phyloP scores from a whole-genome alignment of 164 flowering plant genomes.

The Echeveria elegans region DNA sequence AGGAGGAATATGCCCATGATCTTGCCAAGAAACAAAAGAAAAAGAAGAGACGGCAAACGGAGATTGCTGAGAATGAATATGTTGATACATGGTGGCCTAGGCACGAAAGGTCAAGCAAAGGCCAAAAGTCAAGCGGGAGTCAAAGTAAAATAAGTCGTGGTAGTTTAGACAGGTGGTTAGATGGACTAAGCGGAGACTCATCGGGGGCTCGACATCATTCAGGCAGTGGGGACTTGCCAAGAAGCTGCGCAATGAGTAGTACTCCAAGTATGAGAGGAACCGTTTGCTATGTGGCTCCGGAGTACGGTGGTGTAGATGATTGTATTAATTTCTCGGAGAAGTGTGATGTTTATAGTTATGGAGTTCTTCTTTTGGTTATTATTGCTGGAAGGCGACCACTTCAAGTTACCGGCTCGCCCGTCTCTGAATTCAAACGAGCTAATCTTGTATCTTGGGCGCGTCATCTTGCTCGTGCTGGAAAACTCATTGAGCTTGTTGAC shows the following conservation, averaged over 20 bases:
- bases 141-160: constrained; percentile 39
- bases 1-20: constrained; percentile 86
- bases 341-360: constrained; percentile 90
- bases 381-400: constrained; percentile 87
- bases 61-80: constrained; percentile 17
- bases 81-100: constrained; percentile 62
- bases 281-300: constrained; percentile 94
- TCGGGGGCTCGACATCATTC: constrained; percentile 42
- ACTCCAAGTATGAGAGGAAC: constrained; percentile 99
- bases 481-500: constrained; percentile 77
- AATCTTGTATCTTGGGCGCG: constrained; percentile 92
- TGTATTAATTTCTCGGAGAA: constrained; percentile 64
- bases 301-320: constrained; percentile 42
- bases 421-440: constrained; percentile 85
- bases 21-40: constrained; percentile 56
- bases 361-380: constrained; percentile 76
- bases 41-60: constrained; percentile 26
- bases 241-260: constrained; percentile 80
- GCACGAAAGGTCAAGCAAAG: constrained; percentile 33
- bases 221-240: constrained; percentile 65
- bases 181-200: constrained; percentile 74
- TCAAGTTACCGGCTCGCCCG: constrained; percentile 77
- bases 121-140: constrained; percentile 38
- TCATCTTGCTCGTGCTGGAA: constrained; percentile 66
- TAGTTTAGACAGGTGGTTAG: constrained; percentile 88